These are phyloP conservation scores for Austropuccinia psidii DNA, from an alignment of 1,284 basidiomycete genomes.

Conservation along the genomic window DNA sequence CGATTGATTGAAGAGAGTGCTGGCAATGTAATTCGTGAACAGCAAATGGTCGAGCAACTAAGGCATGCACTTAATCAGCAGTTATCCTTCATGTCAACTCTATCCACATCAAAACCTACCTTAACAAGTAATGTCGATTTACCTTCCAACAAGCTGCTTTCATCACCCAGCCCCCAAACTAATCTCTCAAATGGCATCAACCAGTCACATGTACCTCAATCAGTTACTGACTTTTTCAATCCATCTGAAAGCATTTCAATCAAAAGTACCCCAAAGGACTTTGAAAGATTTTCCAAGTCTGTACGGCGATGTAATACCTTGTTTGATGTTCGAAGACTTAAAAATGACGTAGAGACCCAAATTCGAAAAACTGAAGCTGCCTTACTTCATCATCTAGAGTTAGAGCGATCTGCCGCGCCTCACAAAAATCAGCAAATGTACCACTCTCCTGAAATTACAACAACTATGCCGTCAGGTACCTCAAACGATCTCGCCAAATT, in stretches of 20 bases:
- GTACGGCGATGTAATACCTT: constrained; percentile 72
- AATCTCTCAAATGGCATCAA: neutral
- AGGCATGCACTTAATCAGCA: constrained; percentile 51
- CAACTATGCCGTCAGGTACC: constrained; percentile 71
- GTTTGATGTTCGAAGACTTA: constrained; percentile 75
- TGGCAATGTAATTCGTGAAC: constrained; percentile 78
- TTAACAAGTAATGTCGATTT: too few relatives aligned
- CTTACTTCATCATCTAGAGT: constrained; percentile 46
- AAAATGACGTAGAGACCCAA: constrained; percentile 81
- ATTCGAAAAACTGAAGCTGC: constrained; percentile 66
- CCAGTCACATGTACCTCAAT: constrained; percentile 2
- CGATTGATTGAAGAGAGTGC: constrained; percentile 80
- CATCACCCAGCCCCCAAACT: constrained; percentile 34
- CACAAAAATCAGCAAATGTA: constrained; percentile 27
- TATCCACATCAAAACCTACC: constrained; percentile 11
- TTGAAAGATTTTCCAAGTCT: constrained; percentile 78
- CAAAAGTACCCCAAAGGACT: constrained; percentile 56
- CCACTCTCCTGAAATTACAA: too few relatives aligned
- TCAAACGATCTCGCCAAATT: constrained; percentile 72
- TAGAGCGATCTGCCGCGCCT: constrained; percentile 51
- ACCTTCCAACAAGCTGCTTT: constrained; percentile 41
- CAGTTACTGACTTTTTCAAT: neutral
- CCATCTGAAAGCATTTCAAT: constrained; percentile 41
- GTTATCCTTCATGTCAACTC: constrained; percentile 38
- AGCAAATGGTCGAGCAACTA: constrained; percentile 56